phyloP scores from a whole-genome alignment of 208 protist species.

The Crithidia fasciculata region DNA sequence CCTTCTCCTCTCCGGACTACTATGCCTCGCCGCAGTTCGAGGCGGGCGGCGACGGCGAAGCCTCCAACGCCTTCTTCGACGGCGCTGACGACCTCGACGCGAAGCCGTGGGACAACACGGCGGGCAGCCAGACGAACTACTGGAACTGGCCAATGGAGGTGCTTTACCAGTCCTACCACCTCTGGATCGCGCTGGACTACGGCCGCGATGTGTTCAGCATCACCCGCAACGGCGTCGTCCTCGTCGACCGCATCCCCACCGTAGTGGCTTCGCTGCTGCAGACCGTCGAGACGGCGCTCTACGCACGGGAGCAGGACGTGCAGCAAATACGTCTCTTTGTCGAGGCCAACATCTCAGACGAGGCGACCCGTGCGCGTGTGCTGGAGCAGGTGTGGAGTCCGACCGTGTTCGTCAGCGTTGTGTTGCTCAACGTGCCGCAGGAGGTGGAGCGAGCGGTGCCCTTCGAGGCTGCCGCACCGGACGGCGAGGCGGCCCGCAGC shows the following conservation, averaged over 20 bases:
- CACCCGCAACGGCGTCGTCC: slow-evolving; percentile 72
- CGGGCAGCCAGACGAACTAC: slow-evolving; percentile 42
- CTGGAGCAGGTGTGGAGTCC: slow-evolving; percentile 79
- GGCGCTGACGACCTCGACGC: slow-evolving; percentile 52
- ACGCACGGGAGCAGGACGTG: slow-evolving; percentile 62
- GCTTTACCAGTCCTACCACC: slow-evolving; percentile 84
- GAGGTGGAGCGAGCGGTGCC: slow-evolving; percentile 28
- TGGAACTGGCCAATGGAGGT: slow-evolving; percentile 87
- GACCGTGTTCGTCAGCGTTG: slow-evolving; percentile 60
- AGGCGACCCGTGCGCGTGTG: slow-evolving; percentile 38
- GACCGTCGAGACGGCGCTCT: slow-evolving; percentile 63
- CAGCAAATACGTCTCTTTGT: slow-evolving; percentile 54
- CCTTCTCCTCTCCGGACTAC: slow-evolving; percentile 28
- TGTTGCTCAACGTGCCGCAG: slow-evolving; percentile 80
- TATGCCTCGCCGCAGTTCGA: slow-evolving; percentile 25
- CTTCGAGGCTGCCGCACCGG: slow-evolving; percentile 9
- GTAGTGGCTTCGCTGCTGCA: slow-evolving; percentile 71
- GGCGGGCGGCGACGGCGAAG: slow-evolving; percentile 23
- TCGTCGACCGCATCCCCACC: slow-evolving; percentile 73
- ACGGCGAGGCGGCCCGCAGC: not conserved
- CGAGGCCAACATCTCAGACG: slow-evolving; percentile 42
- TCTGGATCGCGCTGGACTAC: slow-evolving; percentile 84
- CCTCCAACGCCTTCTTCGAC: slow-evolving; percentile 32
- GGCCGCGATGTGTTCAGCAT: slow-evolving; percentile 67
- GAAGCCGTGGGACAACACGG: slow-evolving; percentile 71